Base-by-base conservation (phyloP, 306 rosid genomes). In the Abrus pulchellus region DNA sequence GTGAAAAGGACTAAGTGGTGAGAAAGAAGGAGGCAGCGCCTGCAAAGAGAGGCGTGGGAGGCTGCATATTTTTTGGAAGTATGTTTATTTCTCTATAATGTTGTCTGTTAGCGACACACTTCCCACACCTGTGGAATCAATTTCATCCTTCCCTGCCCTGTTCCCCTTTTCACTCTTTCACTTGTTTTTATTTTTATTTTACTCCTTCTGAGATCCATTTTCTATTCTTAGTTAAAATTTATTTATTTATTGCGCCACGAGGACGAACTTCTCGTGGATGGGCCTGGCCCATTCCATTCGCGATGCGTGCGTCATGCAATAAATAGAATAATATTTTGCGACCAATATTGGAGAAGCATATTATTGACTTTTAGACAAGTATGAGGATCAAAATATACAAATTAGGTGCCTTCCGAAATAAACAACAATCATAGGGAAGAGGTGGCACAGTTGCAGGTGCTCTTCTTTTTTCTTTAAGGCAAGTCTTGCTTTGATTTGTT, bases 41-140 rank as follows among this genome's bases (percentile, higher is more conserved):
- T 60, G 36, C 32, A 49, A 69, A n/a, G 6, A 7, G 32, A 62
- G 61, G 70, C 53, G 85, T 13, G 76, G 10, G 77, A 71, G 68
- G 62, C 9, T 45, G 62, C 85, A 66, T 66, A 34, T 4, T 45
- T 11, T 65, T 65, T 74, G 68, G 40, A 40, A 44, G 53, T 34
- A 67, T 43, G n/a, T n/a, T n/a, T 11, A 12, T 14, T 55, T 29
- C 5, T 7, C 6, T 0, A 12, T 6, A 4, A 3, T n/a, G 8
- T 65, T 70, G 78, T 54, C 53, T 9, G 20, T 32, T 7, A 38
- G 41, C 13, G 49, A 33, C 11, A 50, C 60, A 4, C 65, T 76
- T 83, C 86, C 86, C 70, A 78, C 66, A 55, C 76, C 83, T 65
- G 44, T 72, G 83, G 83, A 78, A 83, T 72, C 7, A 29, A 70